Evolutionary conservation across 805 yeast species (phyloP), one percentile per base, ranked within the genome.

Genomic region (Kazachstania kunashirensis): DNA sequence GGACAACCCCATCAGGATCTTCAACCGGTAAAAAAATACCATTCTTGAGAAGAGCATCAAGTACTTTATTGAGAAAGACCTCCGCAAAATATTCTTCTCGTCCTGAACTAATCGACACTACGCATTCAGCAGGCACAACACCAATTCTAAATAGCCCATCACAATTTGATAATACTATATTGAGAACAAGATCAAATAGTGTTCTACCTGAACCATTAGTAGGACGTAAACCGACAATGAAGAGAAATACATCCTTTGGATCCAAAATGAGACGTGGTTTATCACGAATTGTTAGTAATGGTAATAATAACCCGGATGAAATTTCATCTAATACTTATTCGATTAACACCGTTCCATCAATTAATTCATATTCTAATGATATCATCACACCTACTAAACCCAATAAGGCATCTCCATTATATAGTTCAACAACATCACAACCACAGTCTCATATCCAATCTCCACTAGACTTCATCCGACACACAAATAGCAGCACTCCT

Each of bases 11-110:
- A 9, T 12, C 14, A 13, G 9, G 8, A 6, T 6, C 34, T 10
- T 28, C 29, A 11, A 15, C 33, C 18, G 37, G 34, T 7, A 48
- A 48, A 35, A 51, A 44, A 31, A 31, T 46, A 6, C 59, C 59
- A 8, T 38, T 57, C 19, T 36, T 57, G 12, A 50, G 52, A 33
- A 50, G 61, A 33, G 61, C 61, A 0, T 57, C 62, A 0, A 53
- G 55, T 34, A 51, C 55, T 3, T 39, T 57, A 17, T 33, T 55
- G 19, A 44, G 58, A 24, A 57, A 53, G 33, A 44, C 51, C 2
- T 55, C 62, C 4, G 24, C 14, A 23, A 29, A 19, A n/a, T 17
- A 11, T 11, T 9, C 11, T 23, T 8, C 11, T 11, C 8, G 24
- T 23, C 11, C 11, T 11, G 24, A 8, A 23, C 24, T 11, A n/a